These are phyloP conservation scores for Cnidoscolus chayamansa DNA, from an alignment of 441 rosid species.

Conservation along the genomic window DNA sequence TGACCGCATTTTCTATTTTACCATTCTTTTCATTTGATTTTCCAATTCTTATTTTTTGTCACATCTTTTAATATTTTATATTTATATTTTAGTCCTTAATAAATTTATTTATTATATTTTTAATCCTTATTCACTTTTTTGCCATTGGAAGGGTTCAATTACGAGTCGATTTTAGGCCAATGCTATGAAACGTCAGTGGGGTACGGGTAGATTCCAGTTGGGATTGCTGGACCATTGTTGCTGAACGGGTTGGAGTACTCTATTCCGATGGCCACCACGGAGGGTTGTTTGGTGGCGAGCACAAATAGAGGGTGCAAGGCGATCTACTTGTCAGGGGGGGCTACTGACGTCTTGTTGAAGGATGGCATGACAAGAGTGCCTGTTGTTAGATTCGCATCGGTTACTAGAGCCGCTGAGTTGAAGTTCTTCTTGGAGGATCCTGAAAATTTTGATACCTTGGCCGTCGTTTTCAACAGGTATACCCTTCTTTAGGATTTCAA, in stretches of 20 bases:
- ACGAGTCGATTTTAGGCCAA: constrained; percentile 73
- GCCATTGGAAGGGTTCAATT: constrained; percentile 87
- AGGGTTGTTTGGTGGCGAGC: constrained; percentile 87
- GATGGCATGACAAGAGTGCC: constrained; percentile 95
- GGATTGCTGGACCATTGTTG: constrained; percentile 73
- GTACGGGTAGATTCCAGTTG: constrained; percentile 83
- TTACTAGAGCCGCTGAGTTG: constrained; percentile 54
- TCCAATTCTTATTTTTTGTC: too few relatives aligned
- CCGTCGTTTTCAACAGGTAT: too few relatives aligned
- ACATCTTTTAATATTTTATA: too few relatives aligned
- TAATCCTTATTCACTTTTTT: constrained; percentile 10
- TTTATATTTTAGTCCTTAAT: too few relatives aligned
- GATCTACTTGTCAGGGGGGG: constrained; percentile 68
- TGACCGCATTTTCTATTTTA: too few relatives aligned
- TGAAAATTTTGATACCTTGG: too few relatives aligned
- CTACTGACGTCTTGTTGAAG: constrained; percentile 47
- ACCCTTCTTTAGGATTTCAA: too few relatives aligned
- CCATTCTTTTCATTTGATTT: too few relatives aligned
- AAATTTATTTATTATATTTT: too few relatives aligned
- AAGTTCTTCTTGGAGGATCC: too few relatives aligned
- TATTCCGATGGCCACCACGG: constrained; percentile 93
- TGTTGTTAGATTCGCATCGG: constrained; percentile 66
- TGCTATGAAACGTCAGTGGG: constrained; percentile 97
- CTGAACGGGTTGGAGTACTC: constrained; percentile 66
- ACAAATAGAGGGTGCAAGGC: constrained; percentile 89